A percentile compares a stretch with the other conserved stretches of the same genome.
These are phyloP conservation scores for Aethionema arabicum DNA, from an alignment of 345 rosid genomes.

Conservation along the genomic window DNA sequence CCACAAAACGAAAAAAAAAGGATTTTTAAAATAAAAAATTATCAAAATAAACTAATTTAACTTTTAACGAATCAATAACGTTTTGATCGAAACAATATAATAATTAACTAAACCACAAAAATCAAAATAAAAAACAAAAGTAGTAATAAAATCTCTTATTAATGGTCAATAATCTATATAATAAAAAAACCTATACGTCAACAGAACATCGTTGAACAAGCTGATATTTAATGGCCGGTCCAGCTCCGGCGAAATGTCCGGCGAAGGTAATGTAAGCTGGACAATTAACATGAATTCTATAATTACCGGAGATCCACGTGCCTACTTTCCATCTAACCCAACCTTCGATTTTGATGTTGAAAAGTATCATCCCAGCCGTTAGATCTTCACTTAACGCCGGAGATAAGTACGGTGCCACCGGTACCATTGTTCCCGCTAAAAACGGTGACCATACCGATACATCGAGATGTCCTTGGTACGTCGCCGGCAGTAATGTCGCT, in stretches of 20 bases:
- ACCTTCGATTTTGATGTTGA: constrained; percentile 70
- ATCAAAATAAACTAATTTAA: not conserved
- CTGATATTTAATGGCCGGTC: constrained; percentile 67
- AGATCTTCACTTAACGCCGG: constrained; percentile 51
- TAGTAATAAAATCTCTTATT: no score
- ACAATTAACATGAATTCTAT: constrained; percentile 63
- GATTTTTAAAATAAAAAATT: not conserved
- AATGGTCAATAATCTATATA: no score
- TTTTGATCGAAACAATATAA: no score
- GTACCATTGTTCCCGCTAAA: constrained; percentile 57
- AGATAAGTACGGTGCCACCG: constrained; percentile 69
- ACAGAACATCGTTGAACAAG: constrained; percentile 59
- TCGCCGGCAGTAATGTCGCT: constrained; percentile 31
- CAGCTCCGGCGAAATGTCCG: constrained; percentile 49
- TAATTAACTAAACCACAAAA: constrained; percentile 18
- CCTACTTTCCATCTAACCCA: constrained; percentile 85
- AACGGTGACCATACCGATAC: constrained; percentile 78
- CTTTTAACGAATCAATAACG: no score
- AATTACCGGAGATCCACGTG: constrained; percentile 50
- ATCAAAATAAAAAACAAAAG: not conserved
- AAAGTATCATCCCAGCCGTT: constrained; percentile 43
- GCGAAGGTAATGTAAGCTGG: constrained; percentile 50
- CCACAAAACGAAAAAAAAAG: no score
- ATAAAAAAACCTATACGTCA: constrained; percentile 29
- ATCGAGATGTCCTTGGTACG: constrained; percentile 51